Percentiles rank a stretch among this genome's conserved stretches.
phyloP scores from a whole-genome alignment of 2,329 filamentous ascomycete genomes.

The Trichophyton mentagrophytes region DNA sequence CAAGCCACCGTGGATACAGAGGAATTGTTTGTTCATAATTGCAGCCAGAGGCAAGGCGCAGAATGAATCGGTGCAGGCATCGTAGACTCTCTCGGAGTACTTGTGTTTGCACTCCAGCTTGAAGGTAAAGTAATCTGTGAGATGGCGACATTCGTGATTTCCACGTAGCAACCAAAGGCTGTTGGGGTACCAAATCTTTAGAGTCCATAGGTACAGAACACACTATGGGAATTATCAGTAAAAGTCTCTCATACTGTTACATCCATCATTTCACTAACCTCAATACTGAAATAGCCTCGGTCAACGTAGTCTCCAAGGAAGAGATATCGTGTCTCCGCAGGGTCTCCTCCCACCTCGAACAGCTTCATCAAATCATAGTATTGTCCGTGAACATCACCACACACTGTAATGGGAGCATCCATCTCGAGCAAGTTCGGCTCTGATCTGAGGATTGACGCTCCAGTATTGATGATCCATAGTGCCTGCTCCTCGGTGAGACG shows the following conservation, averaged over 20 bases:
- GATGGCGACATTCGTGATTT: constrained; percentile 95
- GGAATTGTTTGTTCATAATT: constrained; percentile 99
- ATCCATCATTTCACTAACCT: constrained; percentile 38
- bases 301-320: constrained; percentile 98
- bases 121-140: constrained; percentile 99
- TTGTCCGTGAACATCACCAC: constrained; percentile 95
- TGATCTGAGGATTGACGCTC: constrained; percentile 71
- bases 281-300: constrained; percentile 96
- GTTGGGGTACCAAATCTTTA: constrained; percentile 99
- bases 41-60: constrained; percentile 85
- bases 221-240: constrained; percentile 43
- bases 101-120: constrained; percentile 99
- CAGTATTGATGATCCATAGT: constrained; percentile 81
- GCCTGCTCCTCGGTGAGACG: constrained; percentile 95
- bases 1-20: constrained; percentile 93
- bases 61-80: constrained; percentile 97
- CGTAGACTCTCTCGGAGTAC: constrained; percentile 90
- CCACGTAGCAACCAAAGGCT: constrained; percentile 92
- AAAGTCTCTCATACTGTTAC: constrained; percentile 10
- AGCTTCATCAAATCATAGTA: constrained; percentile 99
- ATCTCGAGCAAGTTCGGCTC: constrained; percentile 97
- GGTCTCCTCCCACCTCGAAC: constrained; percentile 95
- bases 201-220: constrained; percentile 89
- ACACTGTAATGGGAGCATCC: constrained; percentile 98
- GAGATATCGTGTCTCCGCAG: constrained; percentile 87